Evolutionary conservation across 352 stramenopile genomes (phyloP).

Genomic region (Globisporangium heterothallicum): DNA sequence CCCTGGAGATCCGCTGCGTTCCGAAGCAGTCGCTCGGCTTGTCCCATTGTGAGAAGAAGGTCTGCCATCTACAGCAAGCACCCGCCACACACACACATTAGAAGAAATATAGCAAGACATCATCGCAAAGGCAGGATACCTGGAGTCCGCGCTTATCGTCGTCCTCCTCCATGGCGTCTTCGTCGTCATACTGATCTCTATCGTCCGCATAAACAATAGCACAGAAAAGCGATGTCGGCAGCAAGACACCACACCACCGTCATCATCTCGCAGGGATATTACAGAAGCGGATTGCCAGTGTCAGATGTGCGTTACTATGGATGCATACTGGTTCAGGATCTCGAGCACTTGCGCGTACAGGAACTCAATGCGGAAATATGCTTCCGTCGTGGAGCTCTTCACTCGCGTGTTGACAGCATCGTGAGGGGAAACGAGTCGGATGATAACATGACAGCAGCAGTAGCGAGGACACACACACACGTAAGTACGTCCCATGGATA

Average conservation of each 20-base stretch:
- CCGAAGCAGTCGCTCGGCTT: slow-evolving; percentile 25
- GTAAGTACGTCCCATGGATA: too few species aligned
- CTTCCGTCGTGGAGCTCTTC: slow-evolving; percentile 17
- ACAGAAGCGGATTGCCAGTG: background rate
- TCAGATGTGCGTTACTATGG: background rate
- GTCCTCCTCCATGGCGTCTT: background rate
- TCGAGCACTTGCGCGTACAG: slow-evolving; percentile 25
- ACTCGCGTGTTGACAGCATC: background rate
- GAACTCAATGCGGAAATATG: slow-evolving; percentile 28
- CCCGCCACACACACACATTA: background rate
- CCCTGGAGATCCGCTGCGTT: background rate
- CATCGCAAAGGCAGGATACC: too few species aligned
- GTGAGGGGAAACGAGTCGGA: too few species aligned
- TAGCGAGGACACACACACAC: background rate
- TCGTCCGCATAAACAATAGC: too few species aligned
- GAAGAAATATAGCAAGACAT: background rate
- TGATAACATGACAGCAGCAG: too few species aligned
- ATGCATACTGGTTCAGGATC: slow-evolving; percentile 19
- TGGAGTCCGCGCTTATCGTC: slow-evolving; percentile 12
- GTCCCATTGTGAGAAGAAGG: slow-evolving; percentile 25
- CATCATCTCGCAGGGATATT: too few species aligned
- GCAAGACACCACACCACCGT: too few species aligned
- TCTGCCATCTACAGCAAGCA: slow-evolving; percentile 18
- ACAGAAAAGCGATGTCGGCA: background rate
- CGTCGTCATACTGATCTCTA: slow-evolving; percentile 3